Conservation (phyloP, 176 grass and related monocot species). For the Carex kokanica region DNA sequence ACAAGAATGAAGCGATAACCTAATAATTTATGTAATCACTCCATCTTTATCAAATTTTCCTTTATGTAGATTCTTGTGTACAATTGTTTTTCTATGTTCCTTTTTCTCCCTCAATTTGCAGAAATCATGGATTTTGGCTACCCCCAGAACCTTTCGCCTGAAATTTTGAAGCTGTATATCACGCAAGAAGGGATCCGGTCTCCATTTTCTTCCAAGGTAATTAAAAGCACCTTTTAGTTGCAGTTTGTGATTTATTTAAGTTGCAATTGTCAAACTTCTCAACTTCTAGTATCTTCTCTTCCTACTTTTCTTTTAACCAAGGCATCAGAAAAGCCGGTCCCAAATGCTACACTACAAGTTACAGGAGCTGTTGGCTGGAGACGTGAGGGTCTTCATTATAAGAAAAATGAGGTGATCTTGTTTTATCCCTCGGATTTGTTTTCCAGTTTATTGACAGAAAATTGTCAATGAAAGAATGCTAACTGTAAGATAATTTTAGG, state of each 20-base stretch:
- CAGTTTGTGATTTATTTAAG: conserved; percentile 3
- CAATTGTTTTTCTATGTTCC: background rate
- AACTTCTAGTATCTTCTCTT: conserved; percentile 13
- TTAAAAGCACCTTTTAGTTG: background rate
- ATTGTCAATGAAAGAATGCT: background rate
- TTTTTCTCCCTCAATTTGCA: conserved; percentile 39
- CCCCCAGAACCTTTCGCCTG: conserved; percentile 96
- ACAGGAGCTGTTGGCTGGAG: conserved; percentile 99
- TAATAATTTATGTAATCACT: background rate
- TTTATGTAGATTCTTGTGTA: conserved; percentile 22
- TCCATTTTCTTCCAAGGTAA: conserved; percentile 97
- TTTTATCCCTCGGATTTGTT: background rate
- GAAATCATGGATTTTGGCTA: conserved; percentile 99
- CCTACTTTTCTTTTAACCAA: conserved; percentile 38
- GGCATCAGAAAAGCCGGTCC: conserved; percentile 86
- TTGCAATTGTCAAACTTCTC: conserved; percentile 17
- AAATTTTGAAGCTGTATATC: conserved; percentile 99
- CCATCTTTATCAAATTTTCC: background rate
- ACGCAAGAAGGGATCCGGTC: conserved; percentile 96
- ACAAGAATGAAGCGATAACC: background rate
- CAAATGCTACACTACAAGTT: conserved; percentile 98
- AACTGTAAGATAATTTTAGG: conserved; percentile 47
- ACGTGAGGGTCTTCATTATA: conserved; percentile 96
- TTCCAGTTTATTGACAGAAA: conserved; percentile 12
- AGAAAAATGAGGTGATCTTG: conserved; percentile 90